These are phyloP conservation scores for Rhytidhysteron rufulum DNA, from an alignment of 2,329 filamentous ascomycete genomes.

Conservation along the genomic window DNA sequence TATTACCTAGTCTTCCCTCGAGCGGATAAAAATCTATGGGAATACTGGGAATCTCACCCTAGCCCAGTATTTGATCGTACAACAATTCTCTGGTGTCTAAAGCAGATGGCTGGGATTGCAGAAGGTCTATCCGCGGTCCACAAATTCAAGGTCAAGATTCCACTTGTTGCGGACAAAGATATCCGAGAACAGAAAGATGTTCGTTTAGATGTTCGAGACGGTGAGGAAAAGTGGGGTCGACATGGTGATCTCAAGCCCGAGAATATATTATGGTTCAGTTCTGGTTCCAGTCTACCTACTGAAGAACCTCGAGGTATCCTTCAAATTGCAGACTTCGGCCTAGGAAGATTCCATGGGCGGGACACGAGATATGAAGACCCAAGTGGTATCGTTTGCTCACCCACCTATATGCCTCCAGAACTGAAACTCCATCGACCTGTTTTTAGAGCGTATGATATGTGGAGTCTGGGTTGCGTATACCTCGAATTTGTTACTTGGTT, in stretches of 20 bases:
- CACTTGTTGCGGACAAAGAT: neutral
- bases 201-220: neutral
- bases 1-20: slow-evolving; percentile 28
- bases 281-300: neutral
- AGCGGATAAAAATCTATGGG: slow-evolving; percentile 18
- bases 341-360: slow-evolving; percentile 29
- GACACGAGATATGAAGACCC: slow-evolving; percentile 21
- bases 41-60: slow-evolving; percentile 18
- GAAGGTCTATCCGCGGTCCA: slow-evolving; percentile 20
- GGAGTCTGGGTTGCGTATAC: slow-evolving; percentile 27
- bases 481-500: slow-evolving; percentile 26
- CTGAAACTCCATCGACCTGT: slow-evolving; percentile 22
- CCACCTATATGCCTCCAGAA: slow-evolving; percentile 41
- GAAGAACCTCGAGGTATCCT: slow-evolving; percentile 11
- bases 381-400: slow-evolving; percentile 7
- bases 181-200: neutral
- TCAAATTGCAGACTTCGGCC: slow-evolving; percentile 30
- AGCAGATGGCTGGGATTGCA: slow-evolving; percentile 25
- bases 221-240: slow-evolving; percentile 21
- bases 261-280: slow-evolving; percentile 28
- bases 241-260: slow-evolving; percentile 31
- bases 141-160: neutral
- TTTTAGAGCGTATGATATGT: slow-evolving; percentile 34
- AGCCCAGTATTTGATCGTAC: slow-evolving; percentile 7
- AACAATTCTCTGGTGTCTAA: slow-evolving; percentile 19